Conservation (phyloP, 2,329 filamentous ascomycete genomes). For the Niveomyces coronatus region DNA sequence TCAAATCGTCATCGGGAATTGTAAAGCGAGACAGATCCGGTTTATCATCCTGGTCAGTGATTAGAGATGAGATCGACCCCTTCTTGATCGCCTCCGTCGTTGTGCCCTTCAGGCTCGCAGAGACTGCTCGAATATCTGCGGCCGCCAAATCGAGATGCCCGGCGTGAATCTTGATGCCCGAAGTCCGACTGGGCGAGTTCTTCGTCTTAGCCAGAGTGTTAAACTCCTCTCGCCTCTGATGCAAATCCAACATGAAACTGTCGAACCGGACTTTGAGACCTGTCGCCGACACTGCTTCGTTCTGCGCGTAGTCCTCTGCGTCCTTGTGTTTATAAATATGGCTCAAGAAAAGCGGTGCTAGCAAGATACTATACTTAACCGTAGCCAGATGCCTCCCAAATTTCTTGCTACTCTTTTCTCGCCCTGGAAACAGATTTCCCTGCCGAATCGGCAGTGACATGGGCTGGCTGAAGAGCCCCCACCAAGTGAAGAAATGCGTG, state of each 20-base stretch:
- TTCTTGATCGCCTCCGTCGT: constrained; percentile 65
- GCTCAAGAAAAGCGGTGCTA: constrained; percentile 88
- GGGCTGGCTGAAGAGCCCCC: constrained; percentile 88
- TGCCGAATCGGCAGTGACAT: constrained; percentile 93
- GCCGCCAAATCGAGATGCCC: constrained; percentile 86
- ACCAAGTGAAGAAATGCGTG: constrained; percentile 97
- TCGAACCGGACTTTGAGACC: constrained; percentile 94
- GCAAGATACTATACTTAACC: constrained; percentile 90
- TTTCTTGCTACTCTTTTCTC: constrained; percentile 96
- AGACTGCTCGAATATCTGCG: constrained; percentile 87
- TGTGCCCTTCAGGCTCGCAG: constrained; percentile 77
- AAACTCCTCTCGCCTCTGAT: constrained; percentile 89
- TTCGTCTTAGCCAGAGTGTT: constrained; percentile 67
- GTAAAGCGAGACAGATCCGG: constrained; percentile 79
- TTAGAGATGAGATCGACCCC: constrained; percentile 39
- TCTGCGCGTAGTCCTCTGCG: constrained; percentile 69
- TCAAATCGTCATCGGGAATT: constrained; percentile 89
- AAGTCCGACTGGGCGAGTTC: constrained; percentile 70
- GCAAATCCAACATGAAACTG: constrained; percentile 93
- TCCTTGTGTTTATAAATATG: constrained; percentile 99
- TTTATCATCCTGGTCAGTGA: constrained; percentile 45
- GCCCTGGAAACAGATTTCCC: constrained; percentile 78
- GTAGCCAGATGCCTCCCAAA: constrained; percentile 96
- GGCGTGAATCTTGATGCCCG: constrained; percentile 90
- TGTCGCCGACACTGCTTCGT: constrained; percentile 67